A percentile compares a stretch with the other conserved stretches of the same genome.
These are phyloP conservation scores for Leishmania aethiopica DNA, from an alignment of 208 protist species.

Conservation along the genomic window DNA sequence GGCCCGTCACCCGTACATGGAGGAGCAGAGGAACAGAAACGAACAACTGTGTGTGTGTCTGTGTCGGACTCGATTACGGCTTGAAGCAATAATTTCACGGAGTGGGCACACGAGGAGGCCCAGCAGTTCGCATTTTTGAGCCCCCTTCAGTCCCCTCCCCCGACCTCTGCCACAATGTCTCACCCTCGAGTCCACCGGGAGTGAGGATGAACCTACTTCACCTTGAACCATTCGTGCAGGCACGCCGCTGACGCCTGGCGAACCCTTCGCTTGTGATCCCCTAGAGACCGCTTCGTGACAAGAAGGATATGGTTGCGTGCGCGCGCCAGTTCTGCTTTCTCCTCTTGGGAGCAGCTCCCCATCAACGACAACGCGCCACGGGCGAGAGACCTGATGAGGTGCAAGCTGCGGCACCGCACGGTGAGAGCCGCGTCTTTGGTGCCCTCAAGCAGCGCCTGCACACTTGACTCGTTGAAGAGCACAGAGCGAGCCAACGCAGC, in stretches of 20 bases:
- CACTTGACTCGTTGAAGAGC: conserved; percentile 6
- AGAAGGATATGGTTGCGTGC: conserved; percentile 44
- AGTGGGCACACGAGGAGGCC: not conserved
- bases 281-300: conserved; percentile 35
- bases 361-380: conserved; percentile 5
- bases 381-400: conserved; percentile 30
- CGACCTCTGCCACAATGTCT: not conserved
- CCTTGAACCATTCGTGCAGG: conserved; percentile 63
- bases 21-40: not conserved
- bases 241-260: conserved; percentile 62
- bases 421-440: conserved; percentile 2
- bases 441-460: conserved; percentile 28
- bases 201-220: conserved; percentile 23
- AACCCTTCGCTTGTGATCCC: conserved; percentile 65
- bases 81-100: not conserved
- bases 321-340: conserved; percentile 12
- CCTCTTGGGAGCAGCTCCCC: conserved; percentile 2
- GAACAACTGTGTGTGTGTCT: not conserved
- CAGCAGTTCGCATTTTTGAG: not conserved
- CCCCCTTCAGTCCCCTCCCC: not conserved
- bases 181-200: not conserved
- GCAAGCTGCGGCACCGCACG: conserved; percentile 30
- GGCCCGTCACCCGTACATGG: not conserved
- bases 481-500: conserved; percentile 15
- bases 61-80: not conserved